Evolutionary conservation across 768 basidiomycete genomes (phyloP).

Genomic region (Kwoniella sp.): DNA sequence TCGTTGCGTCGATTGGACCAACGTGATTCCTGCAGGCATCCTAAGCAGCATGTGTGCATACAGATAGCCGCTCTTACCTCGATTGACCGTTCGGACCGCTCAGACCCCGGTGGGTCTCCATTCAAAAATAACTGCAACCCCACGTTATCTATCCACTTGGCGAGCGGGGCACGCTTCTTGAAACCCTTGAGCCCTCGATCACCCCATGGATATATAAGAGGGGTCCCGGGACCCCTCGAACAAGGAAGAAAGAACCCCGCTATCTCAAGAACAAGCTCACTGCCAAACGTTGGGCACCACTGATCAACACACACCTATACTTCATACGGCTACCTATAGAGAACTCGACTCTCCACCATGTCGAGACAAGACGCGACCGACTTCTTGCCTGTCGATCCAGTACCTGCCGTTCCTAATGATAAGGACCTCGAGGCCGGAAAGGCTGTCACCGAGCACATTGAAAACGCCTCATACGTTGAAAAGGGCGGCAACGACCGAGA

Average conservation of each 20-base stretch:
- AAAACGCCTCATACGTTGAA: constrained; percentile 27
- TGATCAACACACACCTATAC: background rate
- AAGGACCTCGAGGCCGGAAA: constrained; percentile 30
- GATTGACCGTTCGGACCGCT: constrained; percentile 6
- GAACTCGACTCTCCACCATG: constrained; percentile 5
- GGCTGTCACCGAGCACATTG: constrained; percentile 34
- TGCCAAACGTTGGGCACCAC: background rate
- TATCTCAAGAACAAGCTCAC: constrained; percentile 16
- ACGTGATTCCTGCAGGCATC: background rate
- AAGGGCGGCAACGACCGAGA: constrained; percentile 17
- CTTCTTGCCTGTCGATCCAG: constrained; percentile 23
- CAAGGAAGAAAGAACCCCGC: background rate
- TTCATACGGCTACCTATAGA: background rate
- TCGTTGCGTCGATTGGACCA: background rate
- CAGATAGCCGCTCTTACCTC: background rate
- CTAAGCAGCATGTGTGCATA: background rate
- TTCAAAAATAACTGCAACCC: background rate
- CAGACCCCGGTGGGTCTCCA: constrained; percentile 23
- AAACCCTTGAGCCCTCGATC: background rate
- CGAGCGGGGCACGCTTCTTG: background rate
- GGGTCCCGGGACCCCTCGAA: background rate
- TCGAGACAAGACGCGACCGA: constrained; percentile 21
- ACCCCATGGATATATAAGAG: constrained; percentile 2
- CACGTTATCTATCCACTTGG: constrained; percentile 3
- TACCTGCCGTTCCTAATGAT: constrained; percentile 4